Conservation (phyloP, 257 asterid species). For the Misopates orontium region DNA sequence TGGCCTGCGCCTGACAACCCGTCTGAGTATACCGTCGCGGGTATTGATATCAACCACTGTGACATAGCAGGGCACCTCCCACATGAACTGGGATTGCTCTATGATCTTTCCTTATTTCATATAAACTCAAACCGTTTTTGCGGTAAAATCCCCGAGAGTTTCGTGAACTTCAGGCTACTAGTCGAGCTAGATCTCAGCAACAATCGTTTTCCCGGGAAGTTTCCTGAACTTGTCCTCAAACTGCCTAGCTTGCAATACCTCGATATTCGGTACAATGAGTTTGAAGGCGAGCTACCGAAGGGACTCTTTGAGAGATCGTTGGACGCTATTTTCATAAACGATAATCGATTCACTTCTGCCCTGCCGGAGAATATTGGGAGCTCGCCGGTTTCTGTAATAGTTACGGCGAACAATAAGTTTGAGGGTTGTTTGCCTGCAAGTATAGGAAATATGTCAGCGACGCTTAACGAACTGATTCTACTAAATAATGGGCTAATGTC, state of each 20-base stretch:
- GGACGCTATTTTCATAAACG: slow-evolving; percentile 62
- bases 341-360: slow-evolving; percentile 44
- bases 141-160: slow-evolving; percentile 53
- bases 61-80: slow-evolving; percentile 64
- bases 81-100: slow-evolving; percentile 57
- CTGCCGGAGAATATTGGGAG: slow-evolving; percentile 55
- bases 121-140: slow-evolving; percentile 67
- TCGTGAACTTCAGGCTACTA: slow-evolving; percentile 46
- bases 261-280: slow-evolving; percentile 63
- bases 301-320: slow-evolving; percentile 44
- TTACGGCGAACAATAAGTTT: slow-evolving; percentile 50
- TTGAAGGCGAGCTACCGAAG: slow-evolving; percentile 52
- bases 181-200: slow-evolving; percentile 68
- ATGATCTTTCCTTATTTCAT: slow-evolving; percentile 55
- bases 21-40: slow-evolving; percentile 53
- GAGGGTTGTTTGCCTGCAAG: slow-evolving; percentile 57
- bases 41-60: slow-evolving; percentile 59
- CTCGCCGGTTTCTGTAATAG: slow-evolving; percentile 60
- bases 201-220: slow-evolving; percentile 51
- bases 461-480: slow-evolving; percentile 39
- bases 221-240: slow-evolving; percentile 43
- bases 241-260: slow-evolving; percentile 46
- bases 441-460: slow-evolving; percentile 42
- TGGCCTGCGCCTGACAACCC: slow-evolving; percentile 53
- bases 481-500: slow-evolving; percentile 35